These are phyloP conservation scores for Angomonas deanei DNA, from an alignment of 208 protist species.

Conservation along the genomic window DNA sequence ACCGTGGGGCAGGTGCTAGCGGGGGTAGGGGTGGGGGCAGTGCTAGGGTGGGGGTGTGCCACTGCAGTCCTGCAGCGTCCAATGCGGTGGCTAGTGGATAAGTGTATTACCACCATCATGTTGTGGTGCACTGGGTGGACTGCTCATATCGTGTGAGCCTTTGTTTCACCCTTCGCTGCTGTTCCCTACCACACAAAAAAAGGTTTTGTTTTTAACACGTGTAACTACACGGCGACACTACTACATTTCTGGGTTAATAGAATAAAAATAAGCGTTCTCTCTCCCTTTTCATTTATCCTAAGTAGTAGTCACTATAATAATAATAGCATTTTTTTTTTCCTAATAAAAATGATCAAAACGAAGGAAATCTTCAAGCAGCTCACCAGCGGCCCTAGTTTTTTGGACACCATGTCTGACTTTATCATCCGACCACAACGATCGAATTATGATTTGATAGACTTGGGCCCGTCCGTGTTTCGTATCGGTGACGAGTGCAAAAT, in stretches of 20 bases:
- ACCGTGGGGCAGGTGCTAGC: slow-evolving; percentile 49
- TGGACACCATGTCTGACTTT: slow-evolving; percentile 76
- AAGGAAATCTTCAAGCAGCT: neutral
- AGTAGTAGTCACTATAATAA: neutral
- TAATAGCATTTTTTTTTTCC: slow-evolving; percentile 6
- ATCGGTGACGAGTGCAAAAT: slow-evolving; percentile 31
- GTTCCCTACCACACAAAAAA: neutral
- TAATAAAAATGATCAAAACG: slow-evolving; percentile 3
- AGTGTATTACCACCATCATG: slow-evolving; percentile 39
- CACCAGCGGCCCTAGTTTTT: slow-evolving; percentile 21
- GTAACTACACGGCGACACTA: no score
- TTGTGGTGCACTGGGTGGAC: slow-evolving; percentile 59
- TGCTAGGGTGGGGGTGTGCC: slow-evolving; percentile 32
- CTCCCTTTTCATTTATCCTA: neutral
- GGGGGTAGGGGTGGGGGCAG: slow-evolving; percentile 34
- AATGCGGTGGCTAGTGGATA: slow-evolving; percentile 16
- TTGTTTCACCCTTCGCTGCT: slow-evolving; percentile 12
- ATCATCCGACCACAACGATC: slow-evolving; percentile 83
- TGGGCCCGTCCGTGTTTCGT: slow-evolving; percentile 63
- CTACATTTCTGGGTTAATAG: neutral
- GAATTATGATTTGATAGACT: slow-evolving; percentile 41
- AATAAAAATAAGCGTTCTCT: no score
- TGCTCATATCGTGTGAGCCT: slow-evolving; percentile 16
- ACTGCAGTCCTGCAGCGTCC: slow-evolving; percentile 16
- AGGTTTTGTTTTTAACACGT: no score